These are phyloP conservation scores for Paramecium pentaurelia DNA, from an alignment of 73 alveolate species.

Conservation along the genomic window DNA sequence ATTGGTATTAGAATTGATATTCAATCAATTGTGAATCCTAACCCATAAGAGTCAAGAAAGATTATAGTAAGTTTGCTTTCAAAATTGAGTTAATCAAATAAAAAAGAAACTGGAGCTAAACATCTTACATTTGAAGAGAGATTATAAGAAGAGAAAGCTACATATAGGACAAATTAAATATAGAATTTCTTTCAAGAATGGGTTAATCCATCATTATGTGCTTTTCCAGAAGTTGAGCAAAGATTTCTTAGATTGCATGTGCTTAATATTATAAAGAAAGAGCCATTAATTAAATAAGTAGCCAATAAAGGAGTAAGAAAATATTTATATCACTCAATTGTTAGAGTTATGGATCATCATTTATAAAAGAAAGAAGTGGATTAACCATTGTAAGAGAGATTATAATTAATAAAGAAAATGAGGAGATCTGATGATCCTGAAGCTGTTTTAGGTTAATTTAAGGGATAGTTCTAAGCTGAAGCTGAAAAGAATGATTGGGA, in stretches of 20 bases:
- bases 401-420: conserved; percentile 22
- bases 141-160: neutral
- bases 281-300: conserved; percentile 2
- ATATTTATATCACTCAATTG: neutral
- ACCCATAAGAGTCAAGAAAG: neutral
- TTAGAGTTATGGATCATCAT: neutral
- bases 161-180: neutral
- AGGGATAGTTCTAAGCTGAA: conserved; percentile 15
- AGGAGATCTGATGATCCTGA: conserved; percentile 47
- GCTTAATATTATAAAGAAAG: neutral
- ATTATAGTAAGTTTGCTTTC: conserved; percentile 1
- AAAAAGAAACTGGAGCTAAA: neutral
- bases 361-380: neutral
- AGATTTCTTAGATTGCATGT: conserved; percentile 15
- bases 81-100: neutral
- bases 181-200: conserved; percentile 30
- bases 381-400: conserved; percentile 2
- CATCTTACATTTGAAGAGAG: conserved; percentile 29
- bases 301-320: conserved; percentile 47
- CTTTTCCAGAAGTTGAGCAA: neutral
- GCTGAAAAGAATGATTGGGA: conserved; percentile 32
- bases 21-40: conserved; percentile 21
- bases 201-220: conserved; percentile 16
- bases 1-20: neutral
- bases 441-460: neutral